Evolutionary conservation across 2,329 filamentous ascomycete genomes (phyloP).

Genomic region (Aspergillus udagawae): DNA sequence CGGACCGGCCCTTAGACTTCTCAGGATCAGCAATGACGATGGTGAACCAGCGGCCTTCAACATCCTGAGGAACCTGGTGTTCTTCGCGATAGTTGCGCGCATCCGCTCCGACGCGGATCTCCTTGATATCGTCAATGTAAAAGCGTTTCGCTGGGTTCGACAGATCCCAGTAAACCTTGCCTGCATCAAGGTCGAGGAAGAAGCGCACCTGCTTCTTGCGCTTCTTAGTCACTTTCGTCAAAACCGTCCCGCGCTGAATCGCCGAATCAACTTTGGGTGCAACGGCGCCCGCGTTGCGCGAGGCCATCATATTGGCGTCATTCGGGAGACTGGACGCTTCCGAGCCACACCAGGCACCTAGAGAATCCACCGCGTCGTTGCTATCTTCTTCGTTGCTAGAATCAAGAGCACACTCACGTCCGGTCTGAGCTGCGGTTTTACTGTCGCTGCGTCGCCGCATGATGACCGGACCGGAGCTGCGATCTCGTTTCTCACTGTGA

Average conservation of each 20-base stretch:
- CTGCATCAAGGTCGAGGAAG: conserved; percentile 74
- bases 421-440: conserved; percentile 64
- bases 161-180: conserved; percentile 84
- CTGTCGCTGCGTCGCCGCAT: conserved; percentile 86
- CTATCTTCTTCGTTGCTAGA: conserved; percentile 36
- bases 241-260: conserved; percentile 71
- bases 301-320: conserved; percentile 31
- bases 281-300: conserved; percentile 35
- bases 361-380: conserved; percentile 45
- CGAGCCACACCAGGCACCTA: conserved; percentile 40
- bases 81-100: conserved; percentile 87
- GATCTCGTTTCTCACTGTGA: conserved; percentile 72
- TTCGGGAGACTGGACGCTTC: conserved; percentile 38
- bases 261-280: conserved; percentile 71
- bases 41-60: conserved; percentile 77
- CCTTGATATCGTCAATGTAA: conserved; percentile 92
- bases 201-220: conserved; percentile 69
- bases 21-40: conserved; percentile 80
- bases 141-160: conserved; percentile 75
- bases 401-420: conserved; percentile 42
- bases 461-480: conserved; percentile 84
- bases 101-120: conserved; percentile 78
- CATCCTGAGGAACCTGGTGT: conserved; percentile 63
- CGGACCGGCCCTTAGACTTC: conserved; percentile 63
- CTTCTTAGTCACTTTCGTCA: conserved; percentile 84